phyloP scores from a whole-genome alignment of 2,329 filamentous ascomycete species.

The Didymella pinodella region DNA sequence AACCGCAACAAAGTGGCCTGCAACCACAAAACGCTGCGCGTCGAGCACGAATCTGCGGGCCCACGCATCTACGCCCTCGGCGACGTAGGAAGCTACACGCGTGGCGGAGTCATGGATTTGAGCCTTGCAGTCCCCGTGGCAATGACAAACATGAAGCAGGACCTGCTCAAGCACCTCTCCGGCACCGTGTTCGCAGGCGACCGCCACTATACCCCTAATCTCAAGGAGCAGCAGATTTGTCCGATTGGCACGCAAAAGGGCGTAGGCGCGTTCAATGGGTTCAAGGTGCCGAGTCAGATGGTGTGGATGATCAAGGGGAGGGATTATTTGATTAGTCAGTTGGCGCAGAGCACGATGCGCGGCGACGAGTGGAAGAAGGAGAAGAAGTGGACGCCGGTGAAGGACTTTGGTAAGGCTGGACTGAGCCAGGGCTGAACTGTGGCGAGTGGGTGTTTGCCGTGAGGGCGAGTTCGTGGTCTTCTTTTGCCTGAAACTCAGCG shows the following conservation, averaged over 20 bases:
- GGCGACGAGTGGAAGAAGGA: constrained; percentile 49
- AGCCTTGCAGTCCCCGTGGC: constrained; percentile 53
- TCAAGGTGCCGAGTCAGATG: constrained; percentile 51
- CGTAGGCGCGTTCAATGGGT: constrained; percentile 50
- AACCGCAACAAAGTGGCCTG: constrained; percentile 58
- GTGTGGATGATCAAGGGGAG: constrained; percentile 55
- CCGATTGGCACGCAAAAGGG: constrained; percentile 51
- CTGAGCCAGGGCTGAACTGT: constrained; percentile 29
- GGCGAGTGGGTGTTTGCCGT: neutral
- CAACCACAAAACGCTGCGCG: constrained; percentile 59
- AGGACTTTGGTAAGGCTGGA: constrained; percentile 33
- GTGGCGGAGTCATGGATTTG: constrained; percentile 56
- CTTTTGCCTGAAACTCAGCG: neutral
- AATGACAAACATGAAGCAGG: constrained; percentile 57
- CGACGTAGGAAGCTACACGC: constrained; percentile 57
- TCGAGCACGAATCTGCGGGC: constrained; percentile 53
- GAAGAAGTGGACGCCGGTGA: constrained; percentile 45
- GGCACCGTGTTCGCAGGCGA: constrained; percentile 40
- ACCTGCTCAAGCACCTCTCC: constrained; percentile 50
- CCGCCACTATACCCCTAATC: constrained; percentile 42
- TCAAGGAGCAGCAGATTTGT: constrained; percentile 47
- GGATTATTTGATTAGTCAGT: constrained; percentile 50
- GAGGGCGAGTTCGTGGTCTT: neutral
- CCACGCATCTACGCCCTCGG: constrained; percentile 59
- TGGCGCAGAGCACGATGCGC: constrained; percentile 38